phyloP scores from a whole-genome alignment of 169 alveolate genomes.

The Cyclospora cayetanensis region DNA sequence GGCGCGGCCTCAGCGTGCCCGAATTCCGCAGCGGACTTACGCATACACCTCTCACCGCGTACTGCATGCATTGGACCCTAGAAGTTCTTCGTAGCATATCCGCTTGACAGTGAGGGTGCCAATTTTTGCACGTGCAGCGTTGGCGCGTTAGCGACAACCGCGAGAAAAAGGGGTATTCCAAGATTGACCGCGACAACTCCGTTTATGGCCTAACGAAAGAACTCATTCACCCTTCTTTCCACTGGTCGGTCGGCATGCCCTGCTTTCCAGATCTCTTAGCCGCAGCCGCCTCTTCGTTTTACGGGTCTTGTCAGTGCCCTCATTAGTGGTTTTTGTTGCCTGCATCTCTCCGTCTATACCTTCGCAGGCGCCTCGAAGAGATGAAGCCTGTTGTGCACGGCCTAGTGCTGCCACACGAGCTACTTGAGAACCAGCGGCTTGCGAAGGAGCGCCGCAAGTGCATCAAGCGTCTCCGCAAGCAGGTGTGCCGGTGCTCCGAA shows the following conservation, averaged over 20 bases:
- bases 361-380: slow-evolving; percentile 73
- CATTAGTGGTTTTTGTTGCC: not conserved
- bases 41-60: not conserved
- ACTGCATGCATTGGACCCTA: not conserved
- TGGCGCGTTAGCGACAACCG: slow-evolving; percentile 80
- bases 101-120: not conserved
- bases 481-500: slow-evolving; percentile 13
- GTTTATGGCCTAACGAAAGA: slow-evolving; percentile 80
- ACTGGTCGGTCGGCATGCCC: slow-evolving; percentile 70
- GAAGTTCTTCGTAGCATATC: not conserved
- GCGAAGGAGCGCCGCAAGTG: slow-evolving; percentile 65
- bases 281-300: not conserved
- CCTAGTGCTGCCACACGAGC: slow-evolving; percentile 77
- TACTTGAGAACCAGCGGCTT: slow-evolving; percentile 67
- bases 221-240: slow-evolving; percentile 81
- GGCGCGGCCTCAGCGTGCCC: no score
- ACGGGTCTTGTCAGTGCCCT: not conserved
- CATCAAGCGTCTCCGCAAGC: slow-evolving; percentile 61
- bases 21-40: not conserved
- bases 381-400: slow-evolving; percentile 78
- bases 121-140: slow-evolving; percentile 68
- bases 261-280: not conserved
- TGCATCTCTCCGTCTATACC: not conserved
- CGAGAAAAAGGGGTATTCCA: slow-evolving; percentile 80
- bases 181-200: slow-evolving; percentile 80